These are phyloP conservation scores for Silene vulgaris DNA, from an alignment of 179 eudicot genomes.

Conservation along the genomic window DNA sequence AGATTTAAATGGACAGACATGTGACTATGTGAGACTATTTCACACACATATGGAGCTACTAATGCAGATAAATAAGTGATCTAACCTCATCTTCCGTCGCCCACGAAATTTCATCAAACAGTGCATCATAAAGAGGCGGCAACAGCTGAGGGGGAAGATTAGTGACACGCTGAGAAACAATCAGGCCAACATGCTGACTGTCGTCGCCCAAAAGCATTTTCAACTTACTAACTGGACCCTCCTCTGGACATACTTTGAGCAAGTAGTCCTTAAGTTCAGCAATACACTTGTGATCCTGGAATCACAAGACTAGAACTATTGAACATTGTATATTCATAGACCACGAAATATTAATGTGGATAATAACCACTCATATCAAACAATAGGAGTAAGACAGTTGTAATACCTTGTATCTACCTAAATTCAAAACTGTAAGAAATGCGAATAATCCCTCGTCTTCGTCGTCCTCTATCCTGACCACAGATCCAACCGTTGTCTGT, in stretches of 20 bases:
- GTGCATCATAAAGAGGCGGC: constrained; percentile 76
- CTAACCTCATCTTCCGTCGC: constrained; percentile 48
- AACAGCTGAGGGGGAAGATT: constrained; percentile 95
- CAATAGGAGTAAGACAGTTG: not conserved
- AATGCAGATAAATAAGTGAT: not conserved
- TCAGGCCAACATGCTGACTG: constrained; percentile 58
- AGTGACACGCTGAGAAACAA: constrained; percentile 78
- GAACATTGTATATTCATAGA: not conserved
- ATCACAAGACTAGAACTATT: constrained; percentile 12
- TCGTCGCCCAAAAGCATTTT: constrained; percentile 45
- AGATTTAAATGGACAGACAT: not conserved
- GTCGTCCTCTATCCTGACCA: constrained; percentile 74
- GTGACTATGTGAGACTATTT: not conserved
- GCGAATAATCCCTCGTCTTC: constrained; percentile 79
- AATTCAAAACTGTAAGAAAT: constrained; percentile 60
- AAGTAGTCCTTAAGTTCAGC: constrained; percentile 57
- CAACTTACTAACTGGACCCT: constrained; percentile 32
- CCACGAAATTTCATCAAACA: constrained; percentile 76
- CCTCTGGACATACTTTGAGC: constrained; percentile 46
- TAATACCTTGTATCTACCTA: constrained; percentile 67
- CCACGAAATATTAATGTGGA: not conserved
- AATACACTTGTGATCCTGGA: constrained; percentile 61
- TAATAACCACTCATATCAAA: not conserved
- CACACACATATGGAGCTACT: not conserved
- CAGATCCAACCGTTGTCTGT: constrained; percentile 85